Conservation (phyloP, 192 early-diverging fungal genomes). For the Linnemannia schmuckeri region DNA sequence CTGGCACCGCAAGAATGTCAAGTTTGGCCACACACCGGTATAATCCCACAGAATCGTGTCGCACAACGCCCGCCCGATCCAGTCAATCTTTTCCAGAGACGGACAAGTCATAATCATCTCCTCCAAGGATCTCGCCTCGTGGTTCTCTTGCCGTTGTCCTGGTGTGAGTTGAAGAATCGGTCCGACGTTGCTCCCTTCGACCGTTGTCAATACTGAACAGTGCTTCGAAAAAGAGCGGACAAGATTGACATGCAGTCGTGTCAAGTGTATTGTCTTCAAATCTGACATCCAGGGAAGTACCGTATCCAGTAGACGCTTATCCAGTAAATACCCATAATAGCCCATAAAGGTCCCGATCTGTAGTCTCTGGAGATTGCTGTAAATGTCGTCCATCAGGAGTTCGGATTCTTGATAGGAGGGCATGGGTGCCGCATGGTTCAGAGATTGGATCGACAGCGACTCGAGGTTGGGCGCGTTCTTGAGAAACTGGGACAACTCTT, state of each 20-base stretch:
- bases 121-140: background rate
- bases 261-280: background rate
- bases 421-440: background rate
- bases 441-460: background rate
- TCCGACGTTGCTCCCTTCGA: background rate
- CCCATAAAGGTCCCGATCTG: background rate
- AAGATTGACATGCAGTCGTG: background rate
- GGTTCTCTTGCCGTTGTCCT: background rate
- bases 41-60: background rate
- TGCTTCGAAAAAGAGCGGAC: background rate
- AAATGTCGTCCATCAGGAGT: background rate
- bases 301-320: background rate
- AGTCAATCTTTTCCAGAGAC: background rate
- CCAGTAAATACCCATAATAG: background rate
- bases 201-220: background rate
- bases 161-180: background rate
- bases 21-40: background rate
- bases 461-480: background rate
- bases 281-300: background rate
- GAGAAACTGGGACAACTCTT: background rate
- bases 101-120: background rate
- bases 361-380: background rate
- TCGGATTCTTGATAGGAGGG: background rate
- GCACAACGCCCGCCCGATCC: background rate
- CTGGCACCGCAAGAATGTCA: background rate